A percentile compares a stretch with the other conserved stretches of the same genome.
These are phyloP conservation scores for Posidonia australis DNA, from an alignment of 106 monocot genomes.

Conservation along the genomic window DNA sequence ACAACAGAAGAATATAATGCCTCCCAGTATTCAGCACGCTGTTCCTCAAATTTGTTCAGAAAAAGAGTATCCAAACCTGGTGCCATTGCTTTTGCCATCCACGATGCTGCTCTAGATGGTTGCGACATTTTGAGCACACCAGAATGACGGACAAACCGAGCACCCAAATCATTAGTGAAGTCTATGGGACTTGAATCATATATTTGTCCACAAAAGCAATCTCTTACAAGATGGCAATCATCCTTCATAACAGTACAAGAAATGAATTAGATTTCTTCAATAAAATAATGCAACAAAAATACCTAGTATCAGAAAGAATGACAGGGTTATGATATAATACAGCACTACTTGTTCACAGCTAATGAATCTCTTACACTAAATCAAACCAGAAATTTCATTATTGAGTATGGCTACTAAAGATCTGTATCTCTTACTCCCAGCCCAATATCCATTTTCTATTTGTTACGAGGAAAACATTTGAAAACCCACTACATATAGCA, in stretches of 20 bases:
- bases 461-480: no score
- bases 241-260: conserved; percentile 37
- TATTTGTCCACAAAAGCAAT: conserved; percentile 74
- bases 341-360: no score
- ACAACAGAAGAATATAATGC: conserved; percentile 63
- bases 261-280: background rate
- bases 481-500: no score
- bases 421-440: no score
- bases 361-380: no score
- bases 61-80: conserved; percentile 66
- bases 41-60: conserved; percentile 36
- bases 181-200: conserved; percentile 84
- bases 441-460: no score
- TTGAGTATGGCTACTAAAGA: no score
- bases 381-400: no score
- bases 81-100: conserved; percentile 60
- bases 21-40: conserved; percentile 70
- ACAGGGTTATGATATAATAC: background rate
- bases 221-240: conserved; percentile 52
- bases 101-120: conserved; percentile 51
- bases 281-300: background rate
- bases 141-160: conserved; percentile 42
- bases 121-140: conserved; percentile 22
- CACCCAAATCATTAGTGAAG: conserved; percentile 66
- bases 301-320: background rate